Base-by-base conservation (phyloP, 306 rosid genomes). In the Medicago ruthenica region DNA sequence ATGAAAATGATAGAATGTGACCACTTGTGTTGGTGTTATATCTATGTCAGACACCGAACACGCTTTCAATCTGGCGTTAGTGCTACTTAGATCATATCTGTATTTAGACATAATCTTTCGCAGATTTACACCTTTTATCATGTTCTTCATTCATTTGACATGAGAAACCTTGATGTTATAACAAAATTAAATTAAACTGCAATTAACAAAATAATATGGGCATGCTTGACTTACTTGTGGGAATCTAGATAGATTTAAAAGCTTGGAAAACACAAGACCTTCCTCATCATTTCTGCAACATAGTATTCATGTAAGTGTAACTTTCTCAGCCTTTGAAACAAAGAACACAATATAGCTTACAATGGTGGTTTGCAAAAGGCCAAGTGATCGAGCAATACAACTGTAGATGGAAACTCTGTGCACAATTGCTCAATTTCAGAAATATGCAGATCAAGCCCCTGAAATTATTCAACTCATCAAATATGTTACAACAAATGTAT, bases 381-480 rank as follows among this genome's bases (percentile, higher is more conserved):
- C 50, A 93, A 58, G 83, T 93, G 98, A 82, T 93, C 98, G 15
- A 93, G 90, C 78, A 93, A 74, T 58, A 91, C 93, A 62, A 67
- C 22, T 17, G 97, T 93, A 48, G 92, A 91, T 22, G 98, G 97
- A 74, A 91, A 93, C 57, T 93, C 94, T 7, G 83, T 68, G 71
- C 97, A 91, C n/a, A 91, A 79, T 81, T 88, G 83, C 87, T 89
- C 96, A 69, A 93, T 93, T 83, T 91, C 98, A 55, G 93, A 86
- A 24, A 93, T 83, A 81, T 93, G 96, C 47, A 79, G 79, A 88
- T 80, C 70, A 65, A 89, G 89, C 37, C 96, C 96, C 94, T 93
- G 97, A 79, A 83, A 74, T 44, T 14, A 61, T 45, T 62, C 70
- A 79, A 55, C 48, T 53, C 31, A 9, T 55, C 20, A 55, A 18